A percentile compares a stretch with the other conserved stretches of the same genome.
Conservation (phyloP, 345 rosid species). For the Syzygium jambos region DNA sequence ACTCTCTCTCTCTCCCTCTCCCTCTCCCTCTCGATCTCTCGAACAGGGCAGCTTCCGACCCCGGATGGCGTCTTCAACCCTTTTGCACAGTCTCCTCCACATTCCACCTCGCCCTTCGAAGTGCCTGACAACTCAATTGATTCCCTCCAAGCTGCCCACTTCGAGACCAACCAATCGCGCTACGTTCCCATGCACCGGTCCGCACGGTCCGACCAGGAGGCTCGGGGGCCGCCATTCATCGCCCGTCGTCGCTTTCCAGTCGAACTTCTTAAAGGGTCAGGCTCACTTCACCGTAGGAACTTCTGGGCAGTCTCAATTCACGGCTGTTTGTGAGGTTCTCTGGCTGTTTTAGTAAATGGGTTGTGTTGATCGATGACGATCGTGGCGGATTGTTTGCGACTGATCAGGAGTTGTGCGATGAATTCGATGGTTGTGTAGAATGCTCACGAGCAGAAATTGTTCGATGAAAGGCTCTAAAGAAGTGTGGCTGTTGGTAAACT, state of each 20-base stretch:
- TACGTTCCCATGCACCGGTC: not conserved
- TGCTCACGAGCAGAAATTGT: not conserved
- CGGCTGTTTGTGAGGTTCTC: not conserved
- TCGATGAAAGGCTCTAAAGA: not conserved
- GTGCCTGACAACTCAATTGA: not conserved
- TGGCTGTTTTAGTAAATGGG: not conserved
- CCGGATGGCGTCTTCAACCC: not conserved
- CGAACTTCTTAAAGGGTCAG: slow-evolving; percentile 13
- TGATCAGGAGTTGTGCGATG: not conserved
- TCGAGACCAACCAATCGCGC: not conserved
- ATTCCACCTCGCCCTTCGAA: not conserved
- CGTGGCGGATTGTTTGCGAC: not conserved
- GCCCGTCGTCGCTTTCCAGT: slow-evolving; percentile 3
- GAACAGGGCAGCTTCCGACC: not conserved
- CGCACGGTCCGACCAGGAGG: not conserved
- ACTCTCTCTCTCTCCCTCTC: not conserved
- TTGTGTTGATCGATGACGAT: not conserved
- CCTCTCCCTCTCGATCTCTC: not conserved
- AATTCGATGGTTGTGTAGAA: not conserved
- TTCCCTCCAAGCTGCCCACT: not conserved
- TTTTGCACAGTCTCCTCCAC: not conserved
- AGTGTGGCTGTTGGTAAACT: not conserved
- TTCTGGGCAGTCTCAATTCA: not conserved
- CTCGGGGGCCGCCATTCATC: not conserved
- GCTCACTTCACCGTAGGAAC: not conserved